A percentile compares a stretch with the other conserved stretches of the same genome.
These are phyloP conservation scores for Fraxinus platypoda DNA, from an alignment of 305 asterid species.

Conservation along the genomic window DNA sequence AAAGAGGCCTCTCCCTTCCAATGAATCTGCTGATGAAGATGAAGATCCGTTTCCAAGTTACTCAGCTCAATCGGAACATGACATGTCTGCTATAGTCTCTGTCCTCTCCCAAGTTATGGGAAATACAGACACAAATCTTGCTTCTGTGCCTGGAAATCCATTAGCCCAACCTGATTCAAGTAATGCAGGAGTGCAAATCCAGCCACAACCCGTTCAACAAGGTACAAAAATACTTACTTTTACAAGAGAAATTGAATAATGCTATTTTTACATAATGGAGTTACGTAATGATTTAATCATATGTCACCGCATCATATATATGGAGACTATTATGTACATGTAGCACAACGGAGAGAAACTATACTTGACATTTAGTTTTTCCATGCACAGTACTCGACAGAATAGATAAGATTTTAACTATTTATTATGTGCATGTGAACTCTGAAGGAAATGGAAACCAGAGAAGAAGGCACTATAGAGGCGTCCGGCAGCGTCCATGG, in stretches of 20 bases:
- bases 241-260: background rate
- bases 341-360: too few relatives aligned
- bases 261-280: too few relatives aligned
- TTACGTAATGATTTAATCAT: too few relatives aligned
- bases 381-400: background rate
- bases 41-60: conserved; percentile 37
- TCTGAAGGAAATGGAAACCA: conserved; percentile 26
- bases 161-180: background rate
- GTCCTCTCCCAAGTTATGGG: conserved; percentile 88
- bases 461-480: conserved; percentile 70
- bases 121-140: conserved; percentile 25
- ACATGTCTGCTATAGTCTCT: conserved; percentile 75
- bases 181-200: conserved; percentile 18
- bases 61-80: conserved; percentile 63
- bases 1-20: conserved; percentile 54
- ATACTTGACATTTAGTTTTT: background rate
- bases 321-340: too few relatives aligned
- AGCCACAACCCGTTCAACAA: conserved; percentile 41
- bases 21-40: conserved; percentile 47
- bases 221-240: conserved; percentile 27
- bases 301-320: too few relatives aligned
- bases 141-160: conserved; percentile 13
- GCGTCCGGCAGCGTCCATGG: conserved; percentile 89
- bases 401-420: background rate
- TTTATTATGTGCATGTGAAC: background rate